Conservation (phyloP, 2,329 filamentous ascomycete genomes). For the Trichoderma aggressivum region DNA sequence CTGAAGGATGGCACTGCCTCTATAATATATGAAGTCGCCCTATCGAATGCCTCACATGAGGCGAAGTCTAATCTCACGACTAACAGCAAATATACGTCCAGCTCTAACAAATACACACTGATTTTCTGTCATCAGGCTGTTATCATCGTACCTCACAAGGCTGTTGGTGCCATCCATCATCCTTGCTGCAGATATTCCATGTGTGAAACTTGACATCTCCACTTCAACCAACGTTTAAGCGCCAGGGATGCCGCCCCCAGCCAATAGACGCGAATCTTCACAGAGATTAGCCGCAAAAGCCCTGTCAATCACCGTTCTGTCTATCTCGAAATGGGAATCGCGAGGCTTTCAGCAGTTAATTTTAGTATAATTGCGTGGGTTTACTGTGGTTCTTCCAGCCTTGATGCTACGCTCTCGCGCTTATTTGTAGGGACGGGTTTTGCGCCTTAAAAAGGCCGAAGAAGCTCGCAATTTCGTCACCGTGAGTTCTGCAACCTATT, state of each 20-base stretch:
- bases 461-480: too few species aligned
- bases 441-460: too few species aligned
- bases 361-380: not conserved
- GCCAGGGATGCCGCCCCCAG: not conserved
- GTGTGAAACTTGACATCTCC: not conserved
- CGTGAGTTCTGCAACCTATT: too few species aligned
- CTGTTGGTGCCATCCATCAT: not conserved
- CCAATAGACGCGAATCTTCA: not conserved
- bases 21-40: not conserved
- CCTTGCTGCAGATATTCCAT: not conserved
- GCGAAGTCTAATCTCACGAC: not conserved
- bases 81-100: not conserved
- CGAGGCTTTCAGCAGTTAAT: not conserved
- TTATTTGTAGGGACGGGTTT: too few species aligned
- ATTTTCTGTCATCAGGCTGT: not conserved
- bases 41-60: too few species aligned
- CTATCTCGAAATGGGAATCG: not conserved
- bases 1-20: not conserved
- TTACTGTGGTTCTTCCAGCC: not conserved
- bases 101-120: not conserved
- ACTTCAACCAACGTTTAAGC: not conserved
- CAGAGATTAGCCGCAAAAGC: not conserved
- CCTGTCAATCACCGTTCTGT: not conserved
- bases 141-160: not conserved
- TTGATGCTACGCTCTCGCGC: too few species aligned